A percentile compares a stretch with the other conserved stretches of the same genome.
These are phyloP conservation scores for Fraxinus ornus DNA, from an alignment of 305 asterid genomes.

Conservation along the genomic window DNA sequence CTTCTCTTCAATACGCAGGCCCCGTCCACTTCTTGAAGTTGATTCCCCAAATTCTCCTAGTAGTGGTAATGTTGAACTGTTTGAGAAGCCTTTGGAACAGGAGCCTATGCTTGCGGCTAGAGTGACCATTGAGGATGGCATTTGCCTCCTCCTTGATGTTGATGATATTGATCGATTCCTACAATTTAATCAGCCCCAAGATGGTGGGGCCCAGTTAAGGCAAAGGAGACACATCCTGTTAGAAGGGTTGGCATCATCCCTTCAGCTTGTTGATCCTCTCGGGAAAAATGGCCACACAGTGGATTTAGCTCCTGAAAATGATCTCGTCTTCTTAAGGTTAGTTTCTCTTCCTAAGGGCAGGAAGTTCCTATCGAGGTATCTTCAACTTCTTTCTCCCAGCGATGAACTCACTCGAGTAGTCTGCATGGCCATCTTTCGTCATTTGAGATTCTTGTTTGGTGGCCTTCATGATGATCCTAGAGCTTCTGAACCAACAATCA, in stretches of 20 bases:
- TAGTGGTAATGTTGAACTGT: slow-evolving; percentile 42
- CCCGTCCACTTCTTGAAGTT: slow-evolving; percentile 94
- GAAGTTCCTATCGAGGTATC: slow-evolving; percentile 56
- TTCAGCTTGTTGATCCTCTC: slow-evolving; percentile 68
- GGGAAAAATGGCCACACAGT: slow-evolving; percentile 51
- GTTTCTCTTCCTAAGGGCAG: slow-evolving; percentile 71
- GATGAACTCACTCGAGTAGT: slow-evolving; percentile 57
- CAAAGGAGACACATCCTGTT: slow-evolving; percentile 58
- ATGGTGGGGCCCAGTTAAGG: slow-evolving; percentile 60
- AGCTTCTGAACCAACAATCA: slow-evolving; percentile 34
- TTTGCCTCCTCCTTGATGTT: slow-evolving; percentile 76
- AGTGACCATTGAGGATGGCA: slow-evolving; percentile 81
- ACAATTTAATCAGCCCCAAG: slow-evolving; percentile 66
- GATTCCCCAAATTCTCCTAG: slow-evolving; percentile 60
- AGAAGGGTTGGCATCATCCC: slow-evolving; percentile 67
- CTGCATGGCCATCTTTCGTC: slow-evolving; percentile 74
- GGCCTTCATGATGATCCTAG: slow-evolving; percentile 40
- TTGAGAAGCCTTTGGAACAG: slow-evolving; percentile 82
- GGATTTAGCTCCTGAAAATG: slow-evolving; percentile 52
- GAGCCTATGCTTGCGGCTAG: slow-evolving; percentile 98
- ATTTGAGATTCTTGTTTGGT: slow-evolving; percentile 68
- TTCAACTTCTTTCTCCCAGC: slow-evolving; percentile 53
- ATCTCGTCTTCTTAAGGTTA: slow-evolving; percentile 54
- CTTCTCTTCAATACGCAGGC: slow-evolving; percentile 88
- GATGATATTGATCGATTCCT: slow-evolving; percentile 84